These are phyloP conservation scores for Metschnikowia kunwiensis DNA, from an alignment of 805 yeast species.

Conservation along the genomic window DNA sequence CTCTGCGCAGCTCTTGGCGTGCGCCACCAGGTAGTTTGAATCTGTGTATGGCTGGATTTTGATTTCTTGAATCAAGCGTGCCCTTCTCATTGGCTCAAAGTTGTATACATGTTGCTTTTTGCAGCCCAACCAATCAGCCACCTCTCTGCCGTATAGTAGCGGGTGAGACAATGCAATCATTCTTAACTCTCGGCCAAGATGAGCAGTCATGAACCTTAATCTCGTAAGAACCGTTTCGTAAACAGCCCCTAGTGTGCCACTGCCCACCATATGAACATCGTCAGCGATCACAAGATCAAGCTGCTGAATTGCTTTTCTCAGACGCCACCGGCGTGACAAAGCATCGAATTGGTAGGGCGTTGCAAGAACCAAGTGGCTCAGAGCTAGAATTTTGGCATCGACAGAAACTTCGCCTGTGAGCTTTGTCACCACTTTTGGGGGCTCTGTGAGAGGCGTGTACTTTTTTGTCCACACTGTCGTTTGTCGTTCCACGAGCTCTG, in stretches of 20 bases:
- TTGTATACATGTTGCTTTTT: slow-evolving; percentile 59
- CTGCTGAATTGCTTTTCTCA: slow-evolving; percentile 62
- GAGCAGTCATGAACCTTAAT: slow-evolving; percentile 65
- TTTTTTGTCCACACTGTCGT: slow-evolving; percentile 51
- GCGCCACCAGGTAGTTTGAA: not conserved
- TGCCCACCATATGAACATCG: slow-evolving; percentile 66
- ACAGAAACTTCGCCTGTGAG: slow-evolving; percentile 50
- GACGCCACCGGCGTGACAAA: slow-evolving; percentile 79
- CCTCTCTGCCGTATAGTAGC: slow-evolving; percentile 68
- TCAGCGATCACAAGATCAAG: slow-evolving; percentile 71
- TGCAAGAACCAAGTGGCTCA: slow-evolving; percentile 64
- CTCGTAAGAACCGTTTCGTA: slow-evolving; percentile 75
- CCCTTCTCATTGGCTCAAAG: slow-evolving; percentile 62
- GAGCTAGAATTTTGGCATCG: slow-evolving; percentile 56
- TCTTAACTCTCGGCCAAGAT: slow-evolving; percentile 53
- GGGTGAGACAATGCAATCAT: slow-evolving; percentile 70
- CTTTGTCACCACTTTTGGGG: slow-evolving; percentile 53
- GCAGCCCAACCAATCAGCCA: slow-evolving; percentile 87
- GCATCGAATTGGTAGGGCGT: slow-evolving; percentile 79
- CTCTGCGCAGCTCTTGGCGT: slow-evolving; percentile 5
- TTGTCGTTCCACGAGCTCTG: slow-evolving; percentile 50
- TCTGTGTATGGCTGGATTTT: slow-evolving; percentile 43
- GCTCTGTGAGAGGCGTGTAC: slow-evolving; percentile 46
- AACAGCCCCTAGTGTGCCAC: slow-evolving; percentile 50
- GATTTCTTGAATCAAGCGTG: slow-evolving; percentile 52